phyloP scores from a whole-genome alignment of 1,139 yeast species.

The Candida frijolesensis region DNA sequence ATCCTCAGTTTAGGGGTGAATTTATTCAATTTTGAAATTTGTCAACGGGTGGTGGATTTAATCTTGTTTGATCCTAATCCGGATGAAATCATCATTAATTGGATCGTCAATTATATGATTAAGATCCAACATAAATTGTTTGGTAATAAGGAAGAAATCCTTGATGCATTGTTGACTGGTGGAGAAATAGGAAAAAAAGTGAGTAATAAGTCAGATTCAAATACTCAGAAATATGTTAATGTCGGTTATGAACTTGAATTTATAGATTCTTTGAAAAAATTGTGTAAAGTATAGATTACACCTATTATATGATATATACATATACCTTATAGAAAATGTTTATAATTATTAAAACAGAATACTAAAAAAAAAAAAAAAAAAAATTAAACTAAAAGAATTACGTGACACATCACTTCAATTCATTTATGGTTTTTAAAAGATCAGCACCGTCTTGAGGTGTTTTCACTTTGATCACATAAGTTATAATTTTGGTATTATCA shows the following conservation, averaged over 20 bases:
- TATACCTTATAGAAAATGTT: slow-evolving; percentile 3
- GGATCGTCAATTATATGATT: slow-evolving; percentile 51
- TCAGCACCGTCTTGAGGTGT: slow-evolving; percentile 65
- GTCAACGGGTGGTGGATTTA: slow-evolving; percentile 50
- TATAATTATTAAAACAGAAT: too few species aligned
- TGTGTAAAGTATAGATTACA: slow-evolving; percentile 11
- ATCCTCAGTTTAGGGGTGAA: slow-evolving; percentile 24
- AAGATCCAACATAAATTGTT: slow-evolving; percentile 54
- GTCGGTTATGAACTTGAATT: slow-evolving; percentile 55
- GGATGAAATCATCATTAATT: slow-evolving; percentile 41
- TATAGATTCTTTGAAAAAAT: slow-evolving; percentile 37
- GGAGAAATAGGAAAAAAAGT: slow-evolving; percentile 10
- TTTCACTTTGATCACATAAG: slow-evolving; percentile 75
- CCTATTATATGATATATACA: neutral
- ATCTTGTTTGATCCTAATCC: slow-evolving; percentile 48
- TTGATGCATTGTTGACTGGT: slow-evolving; percentile 30
- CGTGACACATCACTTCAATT: slow-evolving; percentile 14
- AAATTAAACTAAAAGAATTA: neutral
- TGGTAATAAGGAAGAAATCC: slow-evolving; percentile 50
- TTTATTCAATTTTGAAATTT: slow-evolving; percentile 27
- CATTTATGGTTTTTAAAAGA: slow-evolving; percentile 57
- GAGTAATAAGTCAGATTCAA: neutral
- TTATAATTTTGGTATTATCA: slow-evolving; percentile 41
- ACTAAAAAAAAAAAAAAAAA: neutral
- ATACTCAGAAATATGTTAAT: slow-evolving; percentile 31